These are phyloP conservation scores for Areca catechu DNA, from an alignment of 176 grass and related monocot species.

Conservation along the genomic window DNA sequence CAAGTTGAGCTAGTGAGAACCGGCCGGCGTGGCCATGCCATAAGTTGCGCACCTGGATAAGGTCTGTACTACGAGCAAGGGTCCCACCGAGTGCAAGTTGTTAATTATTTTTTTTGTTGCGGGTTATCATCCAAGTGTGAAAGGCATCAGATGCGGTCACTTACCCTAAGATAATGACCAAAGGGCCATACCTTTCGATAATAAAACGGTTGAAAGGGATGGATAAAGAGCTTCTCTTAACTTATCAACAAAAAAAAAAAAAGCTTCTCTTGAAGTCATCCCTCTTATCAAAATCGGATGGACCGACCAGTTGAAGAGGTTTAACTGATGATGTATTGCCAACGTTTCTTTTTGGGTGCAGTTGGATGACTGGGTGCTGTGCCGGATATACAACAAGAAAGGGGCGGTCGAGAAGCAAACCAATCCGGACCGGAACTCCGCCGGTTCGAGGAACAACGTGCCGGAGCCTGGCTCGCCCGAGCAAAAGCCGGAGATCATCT, in stretches of 20 bases:
- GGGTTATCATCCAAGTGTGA: no score
- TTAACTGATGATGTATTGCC: no score
- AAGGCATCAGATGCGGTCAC: no score
- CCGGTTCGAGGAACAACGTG: conserved; percentile 21
- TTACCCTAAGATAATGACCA: no score
- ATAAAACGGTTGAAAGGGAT: background rate
- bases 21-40: no score
- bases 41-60: no score
- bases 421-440: conserved; percentile 10
- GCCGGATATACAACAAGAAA: conserved; percentile 99
- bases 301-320: no score
- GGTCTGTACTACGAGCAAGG: no score
- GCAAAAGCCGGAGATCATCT: conserved; percentile 45
- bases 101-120: no score
- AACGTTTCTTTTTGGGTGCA: conserved; percentile 14
- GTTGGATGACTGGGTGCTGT: conserved; percentile 92
- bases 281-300: no score
- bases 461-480: background rate
- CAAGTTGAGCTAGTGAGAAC: no score
- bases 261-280: background rate
- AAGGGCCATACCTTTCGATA: conserved; percentile 7
- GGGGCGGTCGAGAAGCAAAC: conserved; percentile 52
- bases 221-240: background rate
- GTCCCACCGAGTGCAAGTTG: no score
- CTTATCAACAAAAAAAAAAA: background rate